phyloP scores from a whole-genome alignment of 73 alveolate species.

The Tetrahymena thermophila region DNA sequence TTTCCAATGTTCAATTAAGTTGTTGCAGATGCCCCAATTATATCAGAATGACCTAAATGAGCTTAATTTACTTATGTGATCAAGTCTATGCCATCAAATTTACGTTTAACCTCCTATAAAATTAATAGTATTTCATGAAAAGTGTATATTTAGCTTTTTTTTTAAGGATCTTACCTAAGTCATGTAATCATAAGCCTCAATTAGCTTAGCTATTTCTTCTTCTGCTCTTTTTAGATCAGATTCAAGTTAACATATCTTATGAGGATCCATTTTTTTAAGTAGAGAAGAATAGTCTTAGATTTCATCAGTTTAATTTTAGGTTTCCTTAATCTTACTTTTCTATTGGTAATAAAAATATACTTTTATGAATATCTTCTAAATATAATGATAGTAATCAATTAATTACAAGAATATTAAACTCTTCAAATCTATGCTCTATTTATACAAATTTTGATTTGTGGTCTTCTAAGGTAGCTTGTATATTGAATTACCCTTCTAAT shows the following conservation, averaged over 20 bases:
- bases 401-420: slow-evolving; percentile 11
- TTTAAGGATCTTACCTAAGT: slow-evolving; percentile 5
- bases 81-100: slow-evolving; percentile 3
- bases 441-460: slow-evolving; percentile 22
- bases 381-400: not conserved
- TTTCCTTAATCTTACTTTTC: slow-evolving; percentile 19
- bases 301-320: slow-evolving; percentile 27
- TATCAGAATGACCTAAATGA: not conserved
- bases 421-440: slow-evolving; percentile 16
- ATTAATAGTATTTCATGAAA: not conserved
- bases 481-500: slow-evolving; percentile 7
- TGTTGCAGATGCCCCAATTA: not conserved
- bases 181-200: slow-evolving; percentile 23
- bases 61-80: not conserved
- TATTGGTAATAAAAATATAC: not conserved
- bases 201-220: slow-evolving; percentile 24
- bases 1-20: not conserved
- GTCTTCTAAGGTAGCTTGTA: slow-evolving; percentile 7
- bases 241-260: slow-evolving; percentile 33
- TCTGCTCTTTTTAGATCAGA: slow-evolving; percentile 34
- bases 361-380: not conserved
- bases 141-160: not conserved
- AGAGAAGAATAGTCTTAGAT: slow-evolving; percentile 3
- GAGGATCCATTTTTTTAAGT: slow-evolving; percentile 32
- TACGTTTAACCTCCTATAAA: not conserved